Evolutionary conservation across 192 early-diverging fungal genomes (phyloP), one percentile per base, ranked within the genome.

Genomic region (Diversispora eburnea): DNA sequence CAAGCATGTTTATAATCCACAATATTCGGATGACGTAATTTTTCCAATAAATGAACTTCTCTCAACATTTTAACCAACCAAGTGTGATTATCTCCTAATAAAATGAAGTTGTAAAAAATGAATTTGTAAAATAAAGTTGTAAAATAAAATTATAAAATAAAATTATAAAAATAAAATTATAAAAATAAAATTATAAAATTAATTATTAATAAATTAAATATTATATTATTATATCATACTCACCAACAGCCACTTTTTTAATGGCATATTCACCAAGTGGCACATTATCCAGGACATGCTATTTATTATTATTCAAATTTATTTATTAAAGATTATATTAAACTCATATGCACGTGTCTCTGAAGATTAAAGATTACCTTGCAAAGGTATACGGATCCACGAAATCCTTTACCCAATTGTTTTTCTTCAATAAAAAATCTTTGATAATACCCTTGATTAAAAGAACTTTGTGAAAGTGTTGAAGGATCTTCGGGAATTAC

Each of bases 371-470:
- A 17, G 58, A 20, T 19, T 75, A 81, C 80, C 67, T 95, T 92
- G 61, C 94, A 95, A 0, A 95, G 83, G 81, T 90, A 96, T 8
- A 98, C 97, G 8, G 89, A 90, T 41, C 97, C 97, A 25, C 96
- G 88, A 67, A 89, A 86, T 0, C 97, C 97, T 70, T 91, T 86
- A 17, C 97, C 97, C 5, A 98, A 82, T 75, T 96, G 96, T 51
- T 83, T 84, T 70, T 90, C 81, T 73, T 97, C 94, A 3, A 91
- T 82, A 77, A 98, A 98, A 73, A 98, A 98, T 7, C 90, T 87
- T 45, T 91, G 87, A 73, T 98, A 98, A 76, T 98, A 98, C 5
- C 97, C 97, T 71, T 97, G 92, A 74, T 98, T 98, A 73, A 96
- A 94, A 9, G 91, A 86, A 62, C 84, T 81, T 2, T 81, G 83